Conservation (phyloP, 371 early-diverging fungal genomes). For the Entomophthora muscae region DNA sequence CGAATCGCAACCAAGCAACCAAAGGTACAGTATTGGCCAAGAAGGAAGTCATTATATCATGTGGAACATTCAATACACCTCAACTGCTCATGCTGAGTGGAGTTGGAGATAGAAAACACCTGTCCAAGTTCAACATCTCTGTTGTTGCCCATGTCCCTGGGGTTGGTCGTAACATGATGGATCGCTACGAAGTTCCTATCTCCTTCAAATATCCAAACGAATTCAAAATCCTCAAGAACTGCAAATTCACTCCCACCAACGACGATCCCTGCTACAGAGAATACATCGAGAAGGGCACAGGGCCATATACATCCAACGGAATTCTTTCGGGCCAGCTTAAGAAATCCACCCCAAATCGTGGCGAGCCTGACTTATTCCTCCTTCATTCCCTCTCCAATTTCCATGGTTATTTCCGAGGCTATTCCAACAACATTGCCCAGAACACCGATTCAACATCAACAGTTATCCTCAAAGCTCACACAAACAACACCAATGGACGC, state of each 20-base stretch:
- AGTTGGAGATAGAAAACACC: conserved; percentile 13
- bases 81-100: too few relatives aligned
- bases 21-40: conserved; percentile 10
- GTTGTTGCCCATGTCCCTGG: too few relatives aligned
- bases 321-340: not conserved
- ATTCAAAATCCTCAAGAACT: not conserved
- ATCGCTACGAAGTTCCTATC: conserved; percentile 3
- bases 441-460: not conserved
- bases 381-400: not conserved
- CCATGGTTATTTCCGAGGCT: too few relatives aligned
- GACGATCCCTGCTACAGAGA: not conserved
- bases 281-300: not conserved
- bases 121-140: conserved; percentile 9
- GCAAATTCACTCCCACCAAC: too few relatives aligned
- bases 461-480: conserved; percentile 4
- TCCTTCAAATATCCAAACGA: not conserved
- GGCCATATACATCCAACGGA: not conserved
- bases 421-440: not conserved
- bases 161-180: too few relatives aligned
- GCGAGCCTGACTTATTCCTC: conserved; percentile 2
- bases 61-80: conserved; percentile 15
- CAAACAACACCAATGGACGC: not conserved
- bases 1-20: not conserved
- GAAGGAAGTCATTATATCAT: conserved; percentile 15
- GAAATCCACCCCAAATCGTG: not conserved